These are phyloP conservation scores for Dioszegia crocea DNA, from an alignment of 768 basidiomycete species.

Conservation along the genomic window DNA sequence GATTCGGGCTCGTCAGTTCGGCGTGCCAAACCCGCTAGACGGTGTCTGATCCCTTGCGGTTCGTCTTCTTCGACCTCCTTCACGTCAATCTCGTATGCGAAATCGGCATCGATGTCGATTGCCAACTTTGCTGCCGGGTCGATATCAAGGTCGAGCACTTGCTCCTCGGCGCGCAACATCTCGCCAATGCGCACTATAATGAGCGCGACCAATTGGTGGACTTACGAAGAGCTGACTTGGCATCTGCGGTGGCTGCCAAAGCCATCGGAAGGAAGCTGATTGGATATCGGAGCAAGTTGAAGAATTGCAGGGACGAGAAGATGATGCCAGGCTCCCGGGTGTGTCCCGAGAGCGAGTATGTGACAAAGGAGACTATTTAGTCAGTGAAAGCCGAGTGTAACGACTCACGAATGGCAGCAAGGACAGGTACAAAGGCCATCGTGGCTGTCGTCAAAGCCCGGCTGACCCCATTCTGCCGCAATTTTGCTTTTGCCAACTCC, in stretches of 20 bases:
- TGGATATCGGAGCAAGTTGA: slow-evolving; percentile 52
- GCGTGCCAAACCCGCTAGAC: background rate
- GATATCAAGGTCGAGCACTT: slow-evolving; percentile 34
- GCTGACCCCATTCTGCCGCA: slow-evolving; percentile 10
- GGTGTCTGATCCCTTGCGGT: background rate
- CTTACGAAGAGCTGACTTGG: slow-evolving; percentile 17
- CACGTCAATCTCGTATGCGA: slow-evolving; percentile 30
- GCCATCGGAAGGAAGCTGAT: slow-evolving; percentile 36
- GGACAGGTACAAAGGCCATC: slow-evolving; percentile 55
- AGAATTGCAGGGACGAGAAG: slow-evolving; percentile 60
- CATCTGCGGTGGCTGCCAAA: slow-evolving; percentile 20
- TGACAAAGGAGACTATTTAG: slow-evolving; percentile 55
- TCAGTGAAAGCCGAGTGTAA: background rate
- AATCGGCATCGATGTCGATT: slow-evolving; percentile 52
- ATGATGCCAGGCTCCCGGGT: slow-evolving; percentile 57
- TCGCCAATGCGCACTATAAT: slow-evolving; percentile 14
- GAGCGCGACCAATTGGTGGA: background rate
- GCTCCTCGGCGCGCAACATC: slow-evolving; percentile 12
- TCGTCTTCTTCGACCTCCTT: background rate
- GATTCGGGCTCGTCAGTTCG: background rate
- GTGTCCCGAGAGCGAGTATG: slow-evolving; percentile 61
- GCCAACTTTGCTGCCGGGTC: slow-evolving; percentile 52
- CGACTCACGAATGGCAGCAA: slow-evolving; percentile 53
- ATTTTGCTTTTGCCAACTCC: slow-evolving; percentile 9
- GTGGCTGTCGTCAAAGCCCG: slow-evolving; percentile 2